Conservation (phyloP, 2,329 filamentous ascomycete species). For the Ophiocordyceps camponoti-leonardi region DNA sequence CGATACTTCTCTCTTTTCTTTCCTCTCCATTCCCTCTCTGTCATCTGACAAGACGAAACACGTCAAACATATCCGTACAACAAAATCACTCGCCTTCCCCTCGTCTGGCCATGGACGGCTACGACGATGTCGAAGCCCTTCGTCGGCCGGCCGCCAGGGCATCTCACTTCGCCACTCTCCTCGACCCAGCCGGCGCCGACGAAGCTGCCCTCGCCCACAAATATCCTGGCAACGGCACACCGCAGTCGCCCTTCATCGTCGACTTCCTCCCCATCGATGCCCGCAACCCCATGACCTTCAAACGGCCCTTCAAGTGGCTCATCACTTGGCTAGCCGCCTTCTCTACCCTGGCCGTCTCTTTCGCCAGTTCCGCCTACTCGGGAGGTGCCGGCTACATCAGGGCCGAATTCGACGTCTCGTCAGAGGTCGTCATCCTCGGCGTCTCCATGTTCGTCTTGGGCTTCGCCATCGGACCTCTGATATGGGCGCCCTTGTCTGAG, state of each 20-base stretch:
- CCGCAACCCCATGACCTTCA: conserved; percentile 48
- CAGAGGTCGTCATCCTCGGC: conserved; percentile 39
- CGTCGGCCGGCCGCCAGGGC: conserved; percentile 13
- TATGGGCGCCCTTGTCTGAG: conserved; percentile 52
- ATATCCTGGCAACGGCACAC: conserved; percentile 45
- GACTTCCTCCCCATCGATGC: conserved; percentile 50
- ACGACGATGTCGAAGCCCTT: conserved; percentile 24
- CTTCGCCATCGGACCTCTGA: conserved; percentile 41
- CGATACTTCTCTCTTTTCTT: too few relatives aligned
- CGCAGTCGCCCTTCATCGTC: conserved; percentile 50
- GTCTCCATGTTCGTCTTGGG: conserved; percentile 48
- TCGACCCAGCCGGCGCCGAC: conserved; percentile 40
- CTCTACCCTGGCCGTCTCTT: conserved; percentile 51
- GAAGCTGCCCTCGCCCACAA: conserved; percentile 34
- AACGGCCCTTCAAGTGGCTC: conserved; percentile 41
- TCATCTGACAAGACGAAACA: too few relatives aligned
- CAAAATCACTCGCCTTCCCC: too few relatives aligned
- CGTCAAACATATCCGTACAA: too few relatives aligned
- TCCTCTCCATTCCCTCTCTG: too few relatives aligned
- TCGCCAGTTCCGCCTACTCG: conserved; percentile 52
- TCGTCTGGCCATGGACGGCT: background rate
- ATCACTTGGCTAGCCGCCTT: conserved; percentile 46
- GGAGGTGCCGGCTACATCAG: conserved; percentile 38
- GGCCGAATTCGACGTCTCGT: conserved; percentile 30
- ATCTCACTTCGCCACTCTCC: conserved; percentile 33